A percentile compares a stretch with the other conserved stretches of the same genome.
These are phyloP conservation scores for Hymenoscyphus fraxineus DNA, from an alignment of 2,329 filamentous ascomycete genomes.

Conservation along the genomic window DNA sequence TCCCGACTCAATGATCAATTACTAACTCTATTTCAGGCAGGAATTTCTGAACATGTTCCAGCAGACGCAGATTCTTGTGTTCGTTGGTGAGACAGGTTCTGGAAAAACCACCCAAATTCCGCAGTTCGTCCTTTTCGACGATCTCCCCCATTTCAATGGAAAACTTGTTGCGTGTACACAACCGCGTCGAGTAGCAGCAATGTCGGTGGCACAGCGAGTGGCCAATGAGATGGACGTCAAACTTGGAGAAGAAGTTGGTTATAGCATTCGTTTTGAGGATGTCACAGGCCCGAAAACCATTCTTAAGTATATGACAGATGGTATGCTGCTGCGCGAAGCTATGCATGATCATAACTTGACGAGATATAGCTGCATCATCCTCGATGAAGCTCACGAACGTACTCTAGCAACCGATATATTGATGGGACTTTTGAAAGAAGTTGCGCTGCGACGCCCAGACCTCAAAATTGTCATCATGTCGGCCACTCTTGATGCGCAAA, in stretches of 20 bases:
- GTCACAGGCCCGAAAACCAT: constrained; percentile 83
- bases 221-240: constrained; percentile 93
- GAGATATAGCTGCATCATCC: constrained; percentile 95
- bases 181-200: constrained; percentile 93
- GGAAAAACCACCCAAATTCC: constrained; percentile 99
- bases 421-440: constrained; percentile 93
- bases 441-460: constrained; percentile 76
- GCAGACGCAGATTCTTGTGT: constrained; percentile 90
- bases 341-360: constrained; percentile 92
- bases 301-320: constrained; percentile 99
- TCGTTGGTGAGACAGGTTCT: constrained; percentile 98
- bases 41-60: constrained; percentile 95
- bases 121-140: constrained; percentile 96
- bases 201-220: constrained; percentile 98
- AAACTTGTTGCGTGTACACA: constrained; percentile 98
- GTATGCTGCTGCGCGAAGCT: constrained; percentile 94
- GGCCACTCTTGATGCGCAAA: constrained; percentile 92
- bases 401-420: constrained; percentile 96
- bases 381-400: constrained; percentile 97
- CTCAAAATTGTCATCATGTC: constrained; percentile 99
- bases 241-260: constrained; percentile 92
- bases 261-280: constrained; percentile 98
- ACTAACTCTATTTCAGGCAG: constrained; percentile 50
- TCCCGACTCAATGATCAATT: not conserved
- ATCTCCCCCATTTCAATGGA: constrained; percentile 77